Evolutionary conservation across 192 early-diverging fungal genomes (phyloP).

Genomic region (Coemansia sp.): DNA sequence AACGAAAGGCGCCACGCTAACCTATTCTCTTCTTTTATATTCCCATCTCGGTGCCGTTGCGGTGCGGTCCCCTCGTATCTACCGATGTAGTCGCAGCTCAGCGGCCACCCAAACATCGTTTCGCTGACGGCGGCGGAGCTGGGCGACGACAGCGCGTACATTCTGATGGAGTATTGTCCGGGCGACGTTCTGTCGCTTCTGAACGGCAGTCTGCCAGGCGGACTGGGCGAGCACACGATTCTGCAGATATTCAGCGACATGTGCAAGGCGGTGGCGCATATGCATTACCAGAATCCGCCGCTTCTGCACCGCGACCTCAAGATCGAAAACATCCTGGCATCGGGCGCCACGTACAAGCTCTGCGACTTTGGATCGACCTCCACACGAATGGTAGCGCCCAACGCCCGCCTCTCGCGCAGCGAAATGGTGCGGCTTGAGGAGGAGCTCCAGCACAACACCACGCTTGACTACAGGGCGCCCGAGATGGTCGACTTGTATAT

Average conservation of each 20-base stretch:
- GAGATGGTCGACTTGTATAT: constrained; percentile 94
- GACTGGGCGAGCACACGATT: constrained; percentile 82
- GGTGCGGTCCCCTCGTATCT: background rate
- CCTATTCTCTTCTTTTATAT: background rate
- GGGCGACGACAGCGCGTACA: constrained; percentile 66
- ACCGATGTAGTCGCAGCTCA: constrained; percentile 57
- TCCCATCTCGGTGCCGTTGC: background rate
- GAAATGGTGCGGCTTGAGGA: constrained; percentile 83
- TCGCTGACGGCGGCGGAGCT: constrained; percentile 73
- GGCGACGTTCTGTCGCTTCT: constrained; percentile 75
- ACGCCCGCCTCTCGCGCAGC: constrained; percentile 52
- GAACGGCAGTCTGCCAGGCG: constrained; percentile 72
- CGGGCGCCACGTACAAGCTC: constrained; percentile 70
- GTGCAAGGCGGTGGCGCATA: constrained; percentile 83
- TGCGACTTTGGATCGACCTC: constrained; percentile 97
- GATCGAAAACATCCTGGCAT: constrained; percentile 81
- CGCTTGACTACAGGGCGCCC: constrained; percentile 92
- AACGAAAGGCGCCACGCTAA: background rate
- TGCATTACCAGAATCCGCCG: constrained; percentile 83
- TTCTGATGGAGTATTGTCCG: constrained; percentile 92
- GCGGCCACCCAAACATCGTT: constrained; percentile 82
- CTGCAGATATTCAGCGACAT: constrained; percentile 86
- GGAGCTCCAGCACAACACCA: constrained; percentile 87
- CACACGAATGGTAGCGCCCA: constrained; percentile 14
- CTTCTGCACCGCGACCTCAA: constrained; percentile 86